Evolutionary conservation across 768 basidiomycete genomes (phyloP), one percentile per base, ranked within the genome.

Genomic region (Termitomyces sp.): DNA sequence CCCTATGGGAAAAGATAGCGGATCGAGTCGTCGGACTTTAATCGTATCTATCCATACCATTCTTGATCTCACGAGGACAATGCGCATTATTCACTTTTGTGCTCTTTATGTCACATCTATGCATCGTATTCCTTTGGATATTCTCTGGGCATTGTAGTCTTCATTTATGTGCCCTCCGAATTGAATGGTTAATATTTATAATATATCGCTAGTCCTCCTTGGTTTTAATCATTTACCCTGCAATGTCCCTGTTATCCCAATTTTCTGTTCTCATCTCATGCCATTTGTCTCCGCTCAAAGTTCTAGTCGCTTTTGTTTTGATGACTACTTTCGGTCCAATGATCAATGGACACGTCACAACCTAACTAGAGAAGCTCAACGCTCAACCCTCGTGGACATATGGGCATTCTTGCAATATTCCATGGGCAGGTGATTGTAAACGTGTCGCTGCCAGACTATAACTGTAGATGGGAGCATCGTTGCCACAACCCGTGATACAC

Each of bases 1-100:
- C 49, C 49, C 17, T 63, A 59, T 26, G 61, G 63, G 26, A 55
- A 34, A 49, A 37, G 59, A 54, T 59, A 48, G 50, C 49, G 34
- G 30, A 42, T 35, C n/a, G 38, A 30, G 40, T 22, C 38, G 21
- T 47, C 24, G 41, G 37, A 60, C 26, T 30, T 32, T n/a, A 35
- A 44, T 51, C 45, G 54, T 55, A 51, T 52, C 21, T 37, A 52
- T 55, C 45, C 41, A 28, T 53, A 57, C 50, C 51, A 30, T 53
- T 49, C 45, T 57, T 46, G 55, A 54, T 57, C 51, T 55, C 46
- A 49, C 43, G 47, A 34, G 52, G 44, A 55, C 51, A 21, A 41
- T 35, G 30, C 26, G 44, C 40, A 38, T 56, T 43, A 24, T 57
- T 5, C 51, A 48, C 38, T 52, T 45, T 53, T 53, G 53, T 51